Percentiles rank a stretch among this genome's conserved stretches.
These are phyloP conservation scores for Hypomyces perniciosus DNA, from an alignment of 2,329 filamentous ascomycete species.

Conservation along the genomic window DNA sequence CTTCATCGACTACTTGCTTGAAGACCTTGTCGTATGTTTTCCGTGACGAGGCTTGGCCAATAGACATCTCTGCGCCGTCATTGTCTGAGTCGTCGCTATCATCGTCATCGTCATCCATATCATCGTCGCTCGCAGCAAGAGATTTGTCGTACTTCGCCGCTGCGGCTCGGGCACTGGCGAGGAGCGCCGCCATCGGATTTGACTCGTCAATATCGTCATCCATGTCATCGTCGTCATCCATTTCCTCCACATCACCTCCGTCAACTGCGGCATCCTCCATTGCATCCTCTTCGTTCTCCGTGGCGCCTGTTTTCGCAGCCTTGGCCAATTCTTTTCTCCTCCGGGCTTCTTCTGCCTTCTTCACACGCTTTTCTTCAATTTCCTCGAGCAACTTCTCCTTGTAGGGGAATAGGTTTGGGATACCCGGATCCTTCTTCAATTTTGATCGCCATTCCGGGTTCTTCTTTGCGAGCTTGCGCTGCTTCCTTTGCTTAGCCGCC, in stretches of 20 bases:
- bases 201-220: slow-evolving; percentile 59
- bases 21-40: slow-evolving; percentile 94
- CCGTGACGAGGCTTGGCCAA: slow-evolving; percentile 59
- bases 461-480: slow-evolving; percentile 84
- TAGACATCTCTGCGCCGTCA: slow-evolving; percentile 46
- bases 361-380: slow-evolving; percentile 79
- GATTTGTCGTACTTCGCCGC: slow-evolving; percentile 69
- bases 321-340: slow-evolving; percentile 66
- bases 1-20: slow-evolving; percentile 83
- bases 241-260: slow-evolving; percentile 43
- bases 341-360: slow-evolving; percentile 73
- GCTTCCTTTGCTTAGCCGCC: slow-evolving; percentile 83
- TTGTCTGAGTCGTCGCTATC: slow-evolving; percentile 45
- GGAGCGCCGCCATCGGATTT: slow-evolving; percentile 87
- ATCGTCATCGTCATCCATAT: slow-evolving; percentile 37
- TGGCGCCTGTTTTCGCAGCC: slow-evolving; percentile 52
- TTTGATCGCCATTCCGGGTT: slow-evolving; percentile 95
- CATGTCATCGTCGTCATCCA: slow-evolving; percentile 45
- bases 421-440: slow-evolving; percentile 95
- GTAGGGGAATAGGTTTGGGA: slow-evolving; percentile 95
- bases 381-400: slow-evolving; percentile 93
- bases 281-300: slow-evolving; percentile 38
- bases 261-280: slow-evolving; percentile 41
- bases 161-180: slow-evolving; percentile 75
- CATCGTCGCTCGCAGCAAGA: slow-evolving; percentile 51